phyloP scores from a whole-genome alignment of 768 basidiomycete genomes.

The Asterophora parasitica region DNA sequence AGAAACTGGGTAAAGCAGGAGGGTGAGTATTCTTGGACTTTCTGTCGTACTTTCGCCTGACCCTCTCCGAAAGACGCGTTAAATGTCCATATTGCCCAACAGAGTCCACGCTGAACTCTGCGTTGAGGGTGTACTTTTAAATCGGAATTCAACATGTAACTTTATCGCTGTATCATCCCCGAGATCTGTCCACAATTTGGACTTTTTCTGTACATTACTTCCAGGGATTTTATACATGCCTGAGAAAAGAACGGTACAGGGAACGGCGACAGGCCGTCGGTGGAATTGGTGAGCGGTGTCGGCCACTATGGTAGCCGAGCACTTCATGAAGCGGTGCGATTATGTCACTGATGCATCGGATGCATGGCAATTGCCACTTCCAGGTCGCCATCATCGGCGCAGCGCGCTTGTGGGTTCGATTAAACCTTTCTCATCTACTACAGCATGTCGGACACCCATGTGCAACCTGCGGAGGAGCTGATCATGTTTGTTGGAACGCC shows the following conservation, averaged over 20 bases:
- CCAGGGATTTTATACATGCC: no score
- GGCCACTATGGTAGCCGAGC: no score
- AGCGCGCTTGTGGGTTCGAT: no score
- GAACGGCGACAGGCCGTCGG: no score
- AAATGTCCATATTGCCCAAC: constrained; percentile 96
- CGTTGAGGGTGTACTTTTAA: constrained; percentile 66
- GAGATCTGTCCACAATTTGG: no score
- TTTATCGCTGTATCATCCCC: neutral
- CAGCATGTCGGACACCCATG: constrained; percentile 6
- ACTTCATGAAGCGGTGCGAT: no score
- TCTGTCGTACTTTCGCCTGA: neutral
- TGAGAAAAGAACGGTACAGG: no score
- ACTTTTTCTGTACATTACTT: no score
- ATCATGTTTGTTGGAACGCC: constrained; percentile 17
- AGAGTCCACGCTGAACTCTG: constrained; percentile 57
- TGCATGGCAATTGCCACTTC: neutral
- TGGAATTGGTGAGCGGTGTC: no score
- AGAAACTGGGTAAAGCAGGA: constrained; percentile 83
- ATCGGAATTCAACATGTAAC: neutral
- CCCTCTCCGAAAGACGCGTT: constrained; percentile 55
- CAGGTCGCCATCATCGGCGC: neutral
- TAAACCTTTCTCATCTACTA: neutral
- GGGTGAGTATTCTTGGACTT: constrained; percentile 35
- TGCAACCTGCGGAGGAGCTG: constrained; percentile 10
- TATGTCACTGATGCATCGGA: neutral